Conservation (phyloP, 345 rosid species). For the Salix arbutifolia region DNA sequence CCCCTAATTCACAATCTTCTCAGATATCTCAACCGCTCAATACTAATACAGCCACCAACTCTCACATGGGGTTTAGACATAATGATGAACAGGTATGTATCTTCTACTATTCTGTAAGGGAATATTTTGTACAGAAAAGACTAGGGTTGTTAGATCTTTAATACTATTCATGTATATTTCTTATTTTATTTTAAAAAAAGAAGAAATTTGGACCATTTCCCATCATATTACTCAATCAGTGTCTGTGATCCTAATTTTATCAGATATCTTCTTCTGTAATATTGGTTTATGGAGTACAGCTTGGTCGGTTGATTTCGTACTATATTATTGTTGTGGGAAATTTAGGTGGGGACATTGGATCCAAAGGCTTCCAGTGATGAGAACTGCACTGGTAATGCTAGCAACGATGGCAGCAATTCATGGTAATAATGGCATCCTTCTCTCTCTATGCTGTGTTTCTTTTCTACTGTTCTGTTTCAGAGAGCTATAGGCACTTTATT, state of each 20-base stretch:
- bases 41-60: slow-evolving; percentile 19
- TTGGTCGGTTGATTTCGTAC: neutral
- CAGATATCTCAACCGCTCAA: slow-evolving; percentile 35
- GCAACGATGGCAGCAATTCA: slow-evolving; percentile 42
- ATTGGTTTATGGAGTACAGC: neutral
- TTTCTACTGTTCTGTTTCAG: neutral
- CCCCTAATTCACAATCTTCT: slow-evolving; percentile 42
- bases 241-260: neutral
- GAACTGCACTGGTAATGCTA: slow-evolving; percentile 36
- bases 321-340: slow-evolving; percentile 1
- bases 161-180: neutral
- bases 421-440: slow-evolving; percentile 31
- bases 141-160: slow-evolving; percentile 1
- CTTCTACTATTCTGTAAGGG: neutral
- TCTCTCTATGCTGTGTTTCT: neutral
- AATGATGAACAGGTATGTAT: slow-evolving; percentile 16
- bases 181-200: neutral
- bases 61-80: slow-evolving; percentile 39
- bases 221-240: neutral
- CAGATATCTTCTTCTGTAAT: neutral
- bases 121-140: neutral
- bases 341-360: slow-evolving; percentile 46
- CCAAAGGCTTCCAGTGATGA: slow-evolving; percentile 42
- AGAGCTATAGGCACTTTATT: neutral
- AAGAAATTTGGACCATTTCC: neutral